Base-by-base conservation (phyloP, 768 basidiomycete genomes). In the Coprinopsis cinerea region DNA sequence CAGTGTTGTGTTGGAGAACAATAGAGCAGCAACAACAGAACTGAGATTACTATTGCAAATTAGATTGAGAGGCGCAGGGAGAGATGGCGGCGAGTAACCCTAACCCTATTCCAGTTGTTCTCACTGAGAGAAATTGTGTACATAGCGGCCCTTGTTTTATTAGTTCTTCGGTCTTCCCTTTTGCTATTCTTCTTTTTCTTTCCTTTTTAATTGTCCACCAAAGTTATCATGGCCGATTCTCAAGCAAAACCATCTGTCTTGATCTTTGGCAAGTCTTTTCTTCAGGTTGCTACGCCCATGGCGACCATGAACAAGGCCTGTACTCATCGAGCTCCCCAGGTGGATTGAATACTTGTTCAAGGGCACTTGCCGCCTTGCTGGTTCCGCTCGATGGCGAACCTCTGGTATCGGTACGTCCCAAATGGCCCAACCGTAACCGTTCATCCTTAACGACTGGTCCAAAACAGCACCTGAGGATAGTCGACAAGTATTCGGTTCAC, bases 331-430 rank as follows among this genome's bases (percentile, higher is more conserved):
- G 35, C 28, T 48, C 51, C 52, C 42, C 55, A 92, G 90, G 90
- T 55, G 90, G 90, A 47, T 67, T 91, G 55, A 90, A 89, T 69
- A 88, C 85, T 47, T 85, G 73, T 62, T 82, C 90, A 7, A 78
- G 89, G 44, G 74, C 82, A 43, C 77, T 92, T 46, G 84, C 85
- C 30, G 69, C 76, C 45, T 66, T 75, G 34, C 76, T 92, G 13
- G 79, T 88, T 30, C 87, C 88, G 2, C 59, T 78, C 5, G 71
- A 83, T 27, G 86, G 82, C 30, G 81, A 83, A 52, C 67, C 81
- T 23, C 72, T 88, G 22, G 89, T 90, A 46, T 82, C 84, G 45
- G 89, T 91, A 63, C 47, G 83, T 67, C 20, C 44, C 37, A 49
- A 30, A 32, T 34, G 23, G 22, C 34, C 25, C 39, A n/a, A 23